These are phyloP conservation scores for Alternaria incomplexa DNA, from an alignment of 2,329 filamentous ascomycete genomes.

Conservation along the genomic window DNA sequence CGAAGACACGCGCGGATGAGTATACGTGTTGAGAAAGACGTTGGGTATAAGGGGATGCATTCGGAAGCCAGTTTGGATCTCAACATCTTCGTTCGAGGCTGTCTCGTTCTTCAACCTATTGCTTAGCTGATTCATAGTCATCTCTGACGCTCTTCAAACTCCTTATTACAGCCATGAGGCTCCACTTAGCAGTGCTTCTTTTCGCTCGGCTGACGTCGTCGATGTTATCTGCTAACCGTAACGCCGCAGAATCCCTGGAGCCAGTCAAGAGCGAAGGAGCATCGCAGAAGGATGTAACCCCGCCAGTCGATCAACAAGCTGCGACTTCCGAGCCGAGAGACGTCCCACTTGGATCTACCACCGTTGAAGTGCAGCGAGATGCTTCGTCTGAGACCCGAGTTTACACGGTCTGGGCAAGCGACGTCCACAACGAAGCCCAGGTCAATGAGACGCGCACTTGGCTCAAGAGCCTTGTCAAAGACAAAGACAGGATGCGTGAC, in stretches of 20 bases:
- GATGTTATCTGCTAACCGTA: neutral
- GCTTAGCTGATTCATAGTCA: neutral
- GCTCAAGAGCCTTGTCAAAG: neutral
- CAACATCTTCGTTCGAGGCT: neutral
- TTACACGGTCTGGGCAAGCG: neutral
- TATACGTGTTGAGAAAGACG: neutral
- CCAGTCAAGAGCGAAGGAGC: neutral
- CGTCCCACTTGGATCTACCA: neutral
- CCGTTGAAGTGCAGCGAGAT: neutral
- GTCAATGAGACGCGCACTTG: neutral
- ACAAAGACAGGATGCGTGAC: neutral
- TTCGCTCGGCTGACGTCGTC: neutral
- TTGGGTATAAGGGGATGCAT: neutral
- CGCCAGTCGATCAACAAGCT: neutral
- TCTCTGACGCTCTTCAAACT: neutral
- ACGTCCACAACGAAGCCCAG: neutral
- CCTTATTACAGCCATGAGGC: neutral
- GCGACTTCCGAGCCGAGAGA: neutral
- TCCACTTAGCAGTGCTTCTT: neutral
- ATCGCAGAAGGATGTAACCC: neutral
- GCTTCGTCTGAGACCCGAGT: neutral
- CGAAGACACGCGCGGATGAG: neutral
- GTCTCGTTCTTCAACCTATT: neutral
- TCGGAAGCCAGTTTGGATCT: neutral
- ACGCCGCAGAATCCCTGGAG: neutral